Conservation (phyloP, 2,329 filamentous ascomycete species). For the Aspergillus fischeri region DNA sequence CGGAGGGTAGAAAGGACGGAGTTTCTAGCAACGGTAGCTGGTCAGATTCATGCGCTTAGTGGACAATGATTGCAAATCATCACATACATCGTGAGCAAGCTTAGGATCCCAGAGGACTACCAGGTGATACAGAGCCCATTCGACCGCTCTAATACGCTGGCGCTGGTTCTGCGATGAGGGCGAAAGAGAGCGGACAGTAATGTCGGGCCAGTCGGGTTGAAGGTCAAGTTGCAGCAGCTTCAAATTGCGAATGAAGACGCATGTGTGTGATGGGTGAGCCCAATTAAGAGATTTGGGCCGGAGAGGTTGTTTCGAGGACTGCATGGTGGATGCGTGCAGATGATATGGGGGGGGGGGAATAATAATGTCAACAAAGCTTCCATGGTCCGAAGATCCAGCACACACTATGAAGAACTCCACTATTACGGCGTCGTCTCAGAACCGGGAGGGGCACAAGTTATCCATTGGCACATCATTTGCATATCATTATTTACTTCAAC, state of each 20-base stretch:
- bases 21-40: slow-evolving; percentile 56
- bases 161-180: slow-evolving; percentile 71
- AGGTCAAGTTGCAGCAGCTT: slow-evolving; percentile 76
- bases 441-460: neutral
- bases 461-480: neutral
- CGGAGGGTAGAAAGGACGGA: slow-evolving; percentile 86
- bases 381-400: slow-evolving; percentile 3
- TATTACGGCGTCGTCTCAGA: neutral
- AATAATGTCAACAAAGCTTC: slow-evolving; percentile 20
- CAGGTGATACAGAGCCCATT: slow-evolving; percentile 88
- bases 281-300: slow-evolving; percentile 33
- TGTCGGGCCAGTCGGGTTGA: slow-evolving; percentile 72
- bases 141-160: slow-evolving; percentile 73
- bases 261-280: slow-evolving; percentile 49
- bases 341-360: neutral
- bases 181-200: slow-evolving; percentile 67
- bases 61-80: neutral
- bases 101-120: slow-evolving; percentile 79
- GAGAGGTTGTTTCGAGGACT: slow-evolving; percentile 25
- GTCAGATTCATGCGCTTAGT: slow-evolving; percentile 1
- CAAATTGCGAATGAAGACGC: slow-evolving; percentile 76
- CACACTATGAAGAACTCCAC: neutral
- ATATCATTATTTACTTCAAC: neutral
- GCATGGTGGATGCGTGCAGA: slow-evolving; percentile 24
- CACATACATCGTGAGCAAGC: slow-evolving; percentile 64